Base-by-base conservation (phyloP, 2,329 filamentous ascomycete genomes). In the Penicillium decumbens region DNA sequence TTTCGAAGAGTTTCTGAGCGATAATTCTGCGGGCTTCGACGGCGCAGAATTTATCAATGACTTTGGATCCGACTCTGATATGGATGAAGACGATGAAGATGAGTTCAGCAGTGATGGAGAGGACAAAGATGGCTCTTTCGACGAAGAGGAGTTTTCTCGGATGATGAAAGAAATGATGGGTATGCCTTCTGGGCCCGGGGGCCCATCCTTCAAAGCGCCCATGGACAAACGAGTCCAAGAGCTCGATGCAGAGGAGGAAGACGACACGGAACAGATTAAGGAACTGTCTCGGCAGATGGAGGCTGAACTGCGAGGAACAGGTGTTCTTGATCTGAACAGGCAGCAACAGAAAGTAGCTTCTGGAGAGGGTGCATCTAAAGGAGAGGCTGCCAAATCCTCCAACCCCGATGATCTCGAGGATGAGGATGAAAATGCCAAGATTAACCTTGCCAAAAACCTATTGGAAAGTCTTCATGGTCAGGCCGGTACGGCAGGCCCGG, bases 91-190 rank as follows among this genome's bases (percentile, higher is more conserved):
- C 15, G 77, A 78, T 3, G 76, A 77, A 1, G 78, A 78, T 6
- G 77, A 79, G 13, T 65, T 79, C 0, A 78, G 78, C 43, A 81
- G 79, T 51, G 81, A 84, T 20, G 81, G 80, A 18, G 87, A 89
- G 61, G 86, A 90, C 55, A 85, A 85, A 58, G 85, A 87, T 40
- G 82, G 88, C 5, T 86, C 83, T 49, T 92, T 95, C 58, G 83
- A 95, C 56, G 91, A 97, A 67, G 82, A 84, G 30, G 86, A 92
- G 46, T 95, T 96, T 59, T 79, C 86, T 7, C 81, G 76, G 45
- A 89, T 95, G 79, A 95, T 98, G 89, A 82, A 84, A 52, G 88
- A 95, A 64, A 91, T 95, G 84, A 91, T 93, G 85, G 88, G 88
- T 0, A 76, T 83, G 67, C 77, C 80, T 6, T 69, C 75, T 3